Conservation (phyloP, 495 filamentous ascomycete genomes). For the Parmelia sp. region DNA sequence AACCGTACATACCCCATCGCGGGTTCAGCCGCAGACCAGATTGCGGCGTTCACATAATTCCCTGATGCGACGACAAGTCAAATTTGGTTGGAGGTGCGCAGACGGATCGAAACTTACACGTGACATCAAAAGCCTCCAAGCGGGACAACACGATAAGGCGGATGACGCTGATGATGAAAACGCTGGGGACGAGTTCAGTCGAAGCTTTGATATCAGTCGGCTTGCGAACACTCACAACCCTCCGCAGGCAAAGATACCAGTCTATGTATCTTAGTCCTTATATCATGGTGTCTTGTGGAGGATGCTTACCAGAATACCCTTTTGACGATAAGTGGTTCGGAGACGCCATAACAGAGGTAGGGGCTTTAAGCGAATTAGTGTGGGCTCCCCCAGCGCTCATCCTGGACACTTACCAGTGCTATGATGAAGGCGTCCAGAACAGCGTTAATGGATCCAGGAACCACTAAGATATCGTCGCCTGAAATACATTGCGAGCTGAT, state of each 20-base stretch:
- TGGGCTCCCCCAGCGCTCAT: not conserved
- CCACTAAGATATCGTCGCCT: constrained; percentile 18
- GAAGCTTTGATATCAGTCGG: not conserved
- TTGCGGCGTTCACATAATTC: constrained; percentile 21
- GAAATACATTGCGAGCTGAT: constrained; percentile 14
- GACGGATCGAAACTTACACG: constrained; percentile 6
- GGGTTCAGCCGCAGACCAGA: constrained; percentile 33
- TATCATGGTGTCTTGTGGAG: not conserved
- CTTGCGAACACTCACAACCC: constrained; percentile 11
- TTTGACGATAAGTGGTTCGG: constrained; percentile 17
- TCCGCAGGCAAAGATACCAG: constrained; percentile 18
- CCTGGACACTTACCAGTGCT: constrained; percentile 3
- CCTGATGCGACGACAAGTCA: not conserved
- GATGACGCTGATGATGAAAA: constrained; percentile 22
- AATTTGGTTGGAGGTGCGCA: not conserved
- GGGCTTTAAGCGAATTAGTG: constrained; percentile 1
- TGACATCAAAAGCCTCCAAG: constrained; percentile 15
- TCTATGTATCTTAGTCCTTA: not conserved
- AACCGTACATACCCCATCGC: constrained; percentile 30
- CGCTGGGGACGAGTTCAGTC: constrained; percentile 2
- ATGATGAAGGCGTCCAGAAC: constrained; percentile 20
- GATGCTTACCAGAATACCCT: constrained; percentile 11
- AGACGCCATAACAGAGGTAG: constrained; percentile 17
- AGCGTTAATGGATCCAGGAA: constrained; percentile 17
- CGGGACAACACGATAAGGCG: constrained; percentile 19